Evolutionary conservation across 2,329 filamentous ascomycete genomes (phyloP).

Genomic region (Hypoxylon sp.): DNA sequence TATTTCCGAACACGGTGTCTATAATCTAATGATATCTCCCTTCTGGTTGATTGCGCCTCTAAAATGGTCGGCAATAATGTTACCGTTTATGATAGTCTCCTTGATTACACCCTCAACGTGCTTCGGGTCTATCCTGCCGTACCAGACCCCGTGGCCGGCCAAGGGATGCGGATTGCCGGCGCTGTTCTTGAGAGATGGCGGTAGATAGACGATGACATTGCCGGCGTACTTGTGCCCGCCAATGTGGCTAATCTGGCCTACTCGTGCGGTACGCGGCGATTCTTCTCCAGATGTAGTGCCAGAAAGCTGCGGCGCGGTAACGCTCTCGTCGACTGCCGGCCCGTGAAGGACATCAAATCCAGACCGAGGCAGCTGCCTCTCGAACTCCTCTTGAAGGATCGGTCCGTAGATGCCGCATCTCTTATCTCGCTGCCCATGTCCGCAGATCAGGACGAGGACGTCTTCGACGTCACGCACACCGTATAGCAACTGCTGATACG

Average conservation of each 20-base stretch:
- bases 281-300: slow-evolving; percentile 38
- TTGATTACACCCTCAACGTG: slow-evolving; percentile 81
- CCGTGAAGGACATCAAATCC: slow-evolving; percentile 64
- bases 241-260: slow-evolving; percentile 82
- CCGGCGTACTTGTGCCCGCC: slow-evolving; percentile 89
- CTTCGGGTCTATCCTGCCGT: slow-evolving; percentile 79
- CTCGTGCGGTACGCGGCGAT: slow-evolving; percentile 62
- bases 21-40: slow-evolving; percentile 65
- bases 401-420: slow-evolving; percentile 87
- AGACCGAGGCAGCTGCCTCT: slow-evolving; percentile 64
- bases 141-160: slow-evolving; percentile 82
- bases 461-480: slow-evolving; percentile 73
- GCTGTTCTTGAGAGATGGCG: slow-evolving; percentile 61
- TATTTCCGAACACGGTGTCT: slow-evolving; percentile 35
- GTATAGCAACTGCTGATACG: slow-evolving; percentile 63
- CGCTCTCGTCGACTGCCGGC: slow-evolving; percentile 57
- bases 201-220: slow-evolving; percentile 85
- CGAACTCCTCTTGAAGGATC: slow-evolving; percentile 77
- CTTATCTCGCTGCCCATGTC: slow-evolving; percentile 83
- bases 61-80: slow-evolving; percentile 77
- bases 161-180: slow-evolving; percentile 66
- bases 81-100: slow-evolving; percentile 76
- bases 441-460: slow-evolving; percentile 86
- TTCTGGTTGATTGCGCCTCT: slow-evolving; percentile 74
- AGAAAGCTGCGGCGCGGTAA: slow-evolving; percentile 47